A percentile compares a stretch with the other conserved stretches of the same genome.
Evolutionary conservation across 2,329 filamentous ascomycete species (phyloP).

Genomic region (Sclerotinia borealis): DNA sequence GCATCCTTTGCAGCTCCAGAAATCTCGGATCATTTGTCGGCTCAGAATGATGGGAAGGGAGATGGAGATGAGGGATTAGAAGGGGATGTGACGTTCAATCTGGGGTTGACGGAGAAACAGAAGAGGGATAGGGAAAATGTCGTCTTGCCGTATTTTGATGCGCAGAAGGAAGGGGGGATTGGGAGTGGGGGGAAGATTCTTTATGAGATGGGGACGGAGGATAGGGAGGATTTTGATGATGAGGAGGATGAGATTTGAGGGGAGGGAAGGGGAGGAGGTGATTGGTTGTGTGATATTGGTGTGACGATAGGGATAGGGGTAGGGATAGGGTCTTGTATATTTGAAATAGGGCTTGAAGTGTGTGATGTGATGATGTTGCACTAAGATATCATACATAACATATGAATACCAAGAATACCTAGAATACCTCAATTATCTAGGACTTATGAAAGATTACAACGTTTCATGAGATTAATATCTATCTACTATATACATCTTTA

Average conservation of each 20-base stretch:
- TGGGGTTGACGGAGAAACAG: constrained; percentile 88
- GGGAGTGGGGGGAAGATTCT: constrained; percentile 89
- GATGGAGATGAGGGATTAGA: constrained; percentile 38
- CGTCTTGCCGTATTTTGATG: constrained; percentile 93
- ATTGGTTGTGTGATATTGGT: no score
- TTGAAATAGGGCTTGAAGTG: no score
- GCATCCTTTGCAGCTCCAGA: constrained; percentile 51
- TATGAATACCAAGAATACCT: no score
- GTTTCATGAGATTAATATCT: no score
- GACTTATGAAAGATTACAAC: no score
- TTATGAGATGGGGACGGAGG: constrained; percentile 94
- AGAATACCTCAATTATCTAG: no score
- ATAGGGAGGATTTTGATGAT: constrained; percentile 95
- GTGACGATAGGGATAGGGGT: no score
- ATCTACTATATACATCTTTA: no score
- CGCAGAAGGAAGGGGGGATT: constrained; percentile 70
- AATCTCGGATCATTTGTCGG: constrained; percentile 33
- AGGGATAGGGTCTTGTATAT: no score
- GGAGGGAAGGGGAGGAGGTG: neutral
- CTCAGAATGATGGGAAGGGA: neutral
- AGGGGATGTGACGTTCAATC: constrained; percentile 72
- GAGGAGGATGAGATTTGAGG: constrained; percentile 55
- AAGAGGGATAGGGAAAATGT: constrained; percentile 79
- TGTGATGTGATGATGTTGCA: no score
- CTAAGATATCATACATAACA: no score